Conservation (phyloP, 2,329 filamentous ascomycete genomes). For the Lasiodiplodia sp. region DNA sequence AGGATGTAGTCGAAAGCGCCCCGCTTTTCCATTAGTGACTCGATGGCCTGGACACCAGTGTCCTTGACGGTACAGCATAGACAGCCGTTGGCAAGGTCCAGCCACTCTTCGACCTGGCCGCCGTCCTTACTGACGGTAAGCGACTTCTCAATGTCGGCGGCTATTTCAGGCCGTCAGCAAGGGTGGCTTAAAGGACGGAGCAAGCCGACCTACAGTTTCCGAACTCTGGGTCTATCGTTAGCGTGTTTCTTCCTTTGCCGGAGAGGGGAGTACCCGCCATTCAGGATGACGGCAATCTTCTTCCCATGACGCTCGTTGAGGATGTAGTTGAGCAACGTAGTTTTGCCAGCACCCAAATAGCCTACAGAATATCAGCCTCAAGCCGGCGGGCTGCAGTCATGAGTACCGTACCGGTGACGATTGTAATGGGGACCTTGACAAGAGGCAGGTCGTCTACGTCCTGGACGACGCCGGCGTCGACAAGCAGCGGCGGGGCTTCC, state of each 20-base stretch:
- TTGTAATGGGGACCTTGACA: slow-evolving; percentile 81
- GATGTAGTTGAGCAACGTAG: slow-evolving; percentile 94
- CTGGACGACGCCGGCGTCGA: slow-evolving; percentile 52
- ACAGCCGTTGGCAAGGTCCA: slow-evolving; percentile 95
- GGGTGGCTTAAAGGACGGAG: background rate
- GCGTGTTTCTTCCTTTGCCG: background rate
- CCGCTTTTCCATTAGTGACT: slow-evolving; percentile 92
- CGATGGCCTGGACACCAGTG: slow-evolving; percentile 90
- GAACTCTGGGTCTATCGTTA: slow-evolving; percentile 66
- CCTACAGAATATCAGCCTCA: slow-evolving; percentile 61
- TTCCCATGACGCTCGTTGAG: slow-evolving; percentile 94
- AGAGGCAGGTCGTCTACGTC: slow-evolving; percentile 58
- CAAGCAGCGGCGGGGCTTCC: slow-evolving; percentile 64
- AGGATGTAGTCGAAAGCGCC: slow-evolving; percentile 97
- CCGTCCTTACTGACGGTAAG: slow-evolving; percentile 87
- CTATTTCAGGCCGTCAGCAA: slow-evolving; percentile 52
- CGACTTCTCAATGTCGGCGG: slow-evolving; percentile 94
- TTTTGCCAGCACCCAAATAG: slow-evolving; percentile 95
- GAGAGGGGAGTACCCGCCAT: slow-evolving; percentile 62
- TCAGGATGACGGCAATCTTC: slow-evolving; percentile 97
- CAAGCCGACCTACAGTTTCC: slow-evolving; percentile 73
- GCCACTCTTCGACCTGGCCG: slow-evolving; percentile 88
- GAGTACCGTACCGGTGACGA: slow-evolving; percentile 71
- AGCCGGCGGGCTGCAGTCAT: background rate
- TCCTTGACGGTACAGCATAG: slow-evolving; percentile 99